phyloP scores from a whole-genome alignment of 352 stramenopile genomes.

The Phytophthora sp. region DNA sequence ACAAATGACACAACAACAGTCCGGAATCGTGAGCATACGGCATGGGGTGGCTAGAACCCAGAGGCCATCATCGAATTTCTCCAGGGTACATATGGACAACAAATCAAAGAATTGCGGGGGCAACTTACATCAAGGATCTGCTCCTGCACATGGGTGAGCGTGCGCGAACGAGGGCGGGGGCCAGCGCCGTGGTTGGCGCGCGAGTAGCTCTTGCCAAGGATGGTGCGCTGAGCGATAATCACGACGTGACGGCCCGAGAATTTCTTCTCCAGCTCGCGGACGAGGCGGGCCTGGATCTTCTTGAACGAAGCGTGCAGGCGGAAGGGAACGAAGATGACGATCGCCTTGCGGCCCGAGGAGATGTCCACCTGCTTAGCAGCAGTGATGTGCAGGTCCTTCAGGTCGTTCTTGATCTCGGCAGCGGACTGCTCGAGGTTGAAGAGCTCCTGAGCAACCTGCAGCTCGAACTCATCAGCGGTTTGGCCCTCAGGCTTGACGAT shows the following conservation, averaged over 20 bases:
- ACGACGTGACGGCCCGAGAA: slow-evolving; percentile 98
- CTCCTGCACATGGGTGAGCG: slow-evolving; percentile 98
- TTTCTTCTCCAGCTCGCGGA: slow-evolving; percentile 99
- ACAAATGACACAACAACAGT: slow-evolving; percentile 28
- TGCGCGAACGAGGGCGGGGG: slow-evolving; percentile 96
- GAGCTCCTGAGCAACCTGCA: slow-evolving; percentile 90
- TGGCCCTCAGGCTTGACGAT: slow-evolving; percentile 89
- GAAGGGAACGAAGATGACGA: slow-evolving; percentile 99
- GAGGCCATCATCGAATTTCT: slow-evolving; percentile 87
- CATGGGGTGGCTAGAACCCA: slow-evolving; percentile 90
- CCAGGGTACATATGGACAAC: slow-evolving; percentile 23
- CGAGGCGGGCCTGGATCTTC: slow-evolving; percentile 98
- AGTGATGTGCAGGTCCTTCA: slow-evolving; percentile 99
- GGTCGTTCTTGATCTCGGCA: slow-evolving; percentile 97
- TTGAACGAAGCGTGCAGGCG: slow-evolving; percentile 97
- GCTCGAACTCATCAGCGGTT: slow-evolving; percentile 88
- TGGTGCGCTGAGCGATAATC: slow-evolving; percentile 99
- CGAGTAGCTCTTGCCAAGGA: slow-evolving; percentile 97
- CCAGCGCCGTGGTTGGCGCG: slow-evolving; percentile 95
- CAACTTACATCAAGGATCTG: slow-evolving; percentile 97
- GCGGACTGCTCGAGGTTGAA: slow-evolving; percentile 92
- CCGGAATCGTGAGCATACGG: slow-evolving; percentile 78
- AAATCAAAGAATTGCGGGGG: slow-evolving; percentile 9
- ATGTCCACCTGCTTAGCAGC: slow-evolving; percentile 99
- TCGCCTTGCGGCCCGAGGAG: slow-evolving; percentile 95